A percentile compares a stretch with the other conserved stretches of the same genome.
phyloP scores from a whole-genome alignment of 1,284 basidiomycete genomes.

The Irpex sp. region DNA sequence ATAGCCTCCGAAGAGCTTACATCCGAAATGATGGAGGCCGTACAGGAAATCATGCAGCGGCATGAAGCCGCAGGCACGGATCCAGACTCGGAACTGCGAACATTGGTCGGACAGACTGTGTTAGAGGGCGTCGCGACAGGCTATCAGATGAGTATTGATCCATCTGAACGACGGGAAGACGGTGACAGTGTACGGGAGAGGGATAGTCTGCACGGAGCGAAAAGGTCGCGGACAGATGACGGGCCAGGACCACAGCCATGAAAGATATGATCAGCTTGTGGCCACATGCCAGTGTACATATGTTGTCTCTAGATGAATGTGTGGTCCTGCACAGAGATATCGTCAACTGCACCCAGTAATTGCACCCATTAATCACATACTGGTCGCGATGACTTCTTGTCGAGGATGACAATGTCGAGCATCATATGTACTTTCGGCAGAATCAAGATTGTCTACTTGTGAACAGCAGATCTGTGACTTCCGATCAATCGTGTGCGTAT shows the following conservation, averaged over 20 bases:
- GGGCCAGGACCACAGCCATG: conserved; percentile 2
- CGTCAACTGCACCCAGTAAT: too few species aligned
- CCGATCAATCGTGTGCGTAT: neutral
- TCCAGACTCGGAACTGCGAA: conserved; percentile 52
- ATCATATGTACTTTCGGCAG: neutral
- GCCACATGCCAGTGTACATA: too few species aligned
- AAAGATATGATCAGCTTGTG: neutral
- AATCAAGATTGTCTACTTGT: neutral
- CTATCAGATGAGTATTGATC: conserved; percentile 39
- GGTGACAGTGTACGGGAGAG: conserved; percentile 11
- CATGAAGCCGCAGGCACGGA: conserved; percentile 59
- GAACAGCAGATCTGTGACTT: too few species aligned
- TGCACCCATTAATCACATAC: neutral
- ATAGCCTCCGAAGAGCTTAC: conserved; percentile 66
- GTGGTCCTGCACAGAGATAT: neutral
- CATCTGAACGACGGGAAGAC: conserved; percentile 12
- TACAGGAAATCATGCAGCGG: conserved; percentile 61
- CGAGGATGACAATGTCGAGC: neutral
- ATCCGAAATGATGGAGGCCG: conserved; percentile 57
- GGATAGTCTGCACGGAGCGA: conserved; percentile 20
- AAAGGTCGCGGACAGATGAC: conserved; percentile 25
- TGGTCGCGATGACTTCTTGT: neutral
- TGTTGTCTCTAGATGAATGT: too few species aligned
- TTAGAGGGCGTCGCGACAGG: conserved; percentile 56
- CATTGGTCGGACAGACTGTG: conserved; percentile 54